A percentile compares a stretch with the other conserved stretches of the same genome.
Conservation (phyloP, 257 asterid species). For the Leonotis leonurus region DNA sequence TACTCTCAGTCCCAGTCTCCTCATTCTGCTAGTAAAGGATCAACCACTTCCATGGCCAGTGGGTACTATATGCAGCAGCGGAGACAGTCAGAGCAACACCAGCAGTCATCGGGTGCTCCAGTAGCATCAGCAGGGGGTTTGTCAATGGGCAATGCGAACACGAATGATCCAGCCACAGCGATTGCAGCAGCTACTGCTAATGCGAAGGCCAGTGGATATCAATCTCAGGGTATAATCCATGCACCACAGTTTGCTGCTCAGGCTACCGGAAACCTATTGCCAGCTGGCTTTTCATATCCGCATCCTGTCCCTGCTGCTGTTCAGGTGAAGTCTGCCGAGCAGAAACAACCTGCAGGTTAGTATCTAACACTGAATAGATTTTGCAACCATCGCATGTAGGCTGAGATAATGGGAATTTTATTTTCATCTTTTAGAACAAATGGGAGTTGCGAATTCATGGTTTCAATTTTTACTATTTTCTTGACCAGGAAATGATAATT, state of each 20-base stretch:
- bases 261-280: slow-evolving; percentile 43
- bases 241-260: slow-evolving; percentile 53
- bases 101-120: too few species aligned
- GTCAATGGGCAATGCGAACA: too few species aligned
- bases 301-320: slow-evolving; percentile 67
- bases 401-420: background rate
- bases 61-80: slow-evolving; percentile 50
- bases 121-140: too few species aligned
- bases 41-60: slow-evolving; percentile 32
- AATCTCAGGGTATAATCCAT: slow-evolving; percentile 49
- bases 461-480: slow-evolving; percentile 16
- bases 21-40: slow-evolving; percentile 30
- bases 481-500: slow-evolving; percentile 79
- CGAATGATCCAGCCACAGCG: slow-evolving; percentile 88
- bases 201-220: slow-evolving; percentile 49
- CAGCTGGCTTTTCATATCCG: slow-evolving; percentile 59
- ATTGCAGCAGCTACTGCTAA: slow-evolving; percentile 71
- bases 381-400: slow-evolving; percentile 11
- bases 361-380: background rate
- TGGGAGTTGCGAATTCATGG: slow-evolving; percentile 26
- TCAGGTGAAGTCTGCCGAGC: slow-evolving; percentile 76
- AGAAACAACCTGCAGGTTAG: slow-evolving; percentile 83
- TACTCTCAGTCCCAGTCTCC: slow-evolving; percentile 52
- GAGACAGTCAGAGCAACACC: slow-evolving; percentile 50
- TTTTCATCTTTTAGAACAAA: slow-evolving; percentile 2